Evolutionary conservation across 306 rosid genomes (phyloP), one percentile per base, ranked within the genome.

Genomic region (Cicer judaicum): DNA sequence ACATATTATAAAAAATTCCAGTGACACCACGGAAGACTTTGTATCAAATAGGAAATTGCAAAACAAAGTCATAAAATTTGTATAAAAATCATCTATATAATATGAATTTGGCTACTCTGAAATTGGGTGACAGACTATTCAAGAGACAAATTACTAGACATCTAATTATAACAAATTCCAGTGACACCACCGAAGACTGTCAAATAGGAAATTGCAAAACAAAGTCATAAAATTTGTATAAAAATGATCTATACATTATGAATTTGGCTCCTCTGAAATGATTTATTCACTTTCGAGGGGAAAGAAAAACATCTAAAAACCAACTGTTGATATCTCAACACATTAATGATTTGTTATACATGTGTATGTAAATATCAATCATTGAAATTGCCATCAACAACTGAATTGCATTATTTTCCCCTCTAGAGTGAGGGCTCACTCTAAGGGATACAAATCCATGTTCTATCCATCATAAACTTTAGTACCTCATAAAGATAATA

Each of bases 101-200:
- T 44, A 11, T 2, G 41, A 66, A 44, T 7, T 67, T 21, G 12
- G 15, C 42, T 19, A 7, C 21, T 67, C 57, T 67, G 6, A 21
- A 46, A 49, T 46, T 24, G 34, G 34, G 34, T 24, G 15, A 53
- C 10, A 39, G 8, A 8, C 73, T 14, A 12, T 54, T 64, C 55
- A 11, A 67, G 13, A 36, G 7, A 63, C 14, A 67, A 72, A 61
- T 59, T 65, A 46, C 48, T 42, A 19, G 18, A 75, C 8, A 14
- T 19, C 36, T 24, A 71, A 65, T 47, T 41, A 47, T 59, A 55
- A 74, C 7, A 52, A 70, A 40, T 55, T 65, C 38, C 40, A 70
- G 41, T 34, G 16, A 70, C 53, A 64, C 47, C 65, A 47, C 71
- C 55, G 42, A 69, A 79, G 21, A 64, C 75, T 70, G 47, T 44